phyloP scores from a whole-genome alignment of 306 rosid species.

The Gastrolobium bilobum region DNA sequence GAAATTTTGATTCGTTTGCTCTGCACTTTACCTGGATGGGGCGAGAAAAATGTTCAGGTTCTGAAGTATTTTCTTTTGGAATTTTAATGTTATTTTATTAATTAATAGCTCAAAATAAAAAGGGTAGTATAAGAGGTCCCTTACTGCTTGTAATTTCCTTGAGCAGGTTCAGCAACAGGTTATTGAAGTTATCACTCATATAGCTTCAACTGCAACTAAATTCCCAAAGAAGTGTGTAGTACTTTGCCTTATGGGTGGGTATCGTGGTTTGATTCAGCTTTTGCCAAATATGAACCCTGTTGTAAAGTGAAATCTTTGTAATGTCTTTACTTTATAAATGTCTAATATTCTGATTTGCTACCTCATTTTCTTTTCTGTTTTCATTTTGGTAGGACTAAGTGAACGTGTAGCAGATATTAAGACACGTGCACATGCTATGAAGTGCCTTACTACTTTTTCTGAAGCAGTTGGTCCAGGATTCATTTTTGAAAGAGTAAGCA shows the following conservation, averaged over 20 bases:
- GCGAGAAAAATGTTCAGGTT: conserved; percentile 99
- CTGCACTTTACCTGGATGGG: conserved; percentile 95
- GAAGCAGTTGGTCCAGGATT: conserved; percentile 99
- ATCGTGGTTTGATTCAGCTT: conserved; percentile 28
- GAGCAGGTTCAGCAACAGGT: conserved; percentile 98
- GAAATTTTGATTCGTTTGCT: conserved; percentile 89
- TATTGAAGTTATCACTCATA: conserved; percentile 78
- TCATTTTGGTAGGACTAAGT: conserved; percentile 72
- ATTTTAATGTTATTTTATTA: conserved; percentile 7
- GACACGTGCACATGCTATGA: conserved; percentile 91
- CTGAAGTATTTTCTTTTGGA: conserved; percentile 38
- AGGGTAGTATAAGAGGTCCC: conserved; percentile 7
- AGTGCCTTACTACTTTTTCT: conserved; percentile 87
- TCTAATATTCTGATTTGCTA: background rate
- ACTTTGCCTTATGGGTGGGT: conserved; percentile 90
- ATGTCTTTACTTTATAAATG: conserved; percentile 1
- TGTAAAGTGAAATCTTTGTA: background rate
- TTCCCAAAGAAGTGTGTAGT: conserved; percentile 96
- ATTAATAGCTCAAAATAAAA: conserved; percentile 30
- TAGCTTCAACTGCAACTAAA: conserved; percentile 77
- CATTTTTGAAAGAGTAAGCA: conserved; percentile 92
- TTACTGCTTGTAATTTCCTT: conserved; percentile 38
- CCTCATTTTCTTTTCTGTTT: conserved; percentile 29
- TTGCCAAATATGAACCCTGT: background rate
- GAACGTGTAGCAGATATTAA: conserved; percentile 99